A percentile compares a stretch with the other conserved stretches of the same genome.
These are phyloP conservation scores for Garcileccinum viscosum DNA, from an alignment of 1,284 basidiomycete species.

Conservation along the genomic window DNA sequence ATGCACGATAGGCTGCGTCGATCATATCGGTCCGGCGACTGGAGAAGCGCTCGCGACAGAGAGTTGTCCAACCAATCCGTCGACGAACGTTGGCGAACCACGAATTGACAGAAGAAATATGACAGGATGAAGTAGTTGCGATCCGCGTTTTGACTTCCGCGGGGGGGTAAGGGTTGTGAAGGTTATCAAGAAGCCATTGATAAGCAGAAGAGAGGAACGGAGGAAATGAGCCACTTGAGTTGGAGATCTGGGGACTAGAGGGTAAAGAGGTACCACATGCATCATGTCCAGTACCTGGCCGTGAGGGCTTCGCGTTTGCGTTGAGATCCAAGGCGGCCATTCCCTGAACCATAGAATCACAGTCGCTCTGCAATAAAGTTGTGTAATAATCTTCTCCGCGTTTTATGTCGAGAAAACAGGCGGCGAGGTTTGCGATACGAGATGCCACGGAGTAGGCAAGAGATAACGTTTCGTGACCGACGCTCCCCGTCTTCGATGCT, in stretches of 20 bases:
- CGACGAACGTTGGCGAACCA: constrained; percentile 59
- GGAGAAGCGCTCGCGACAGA: constrained; percentile 46
- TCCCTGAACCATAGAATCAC: constrained; percentile 14
- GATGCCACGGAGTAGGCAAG: constrained; percentile 12
- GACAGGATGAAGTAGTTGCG: constrained; percentile 11
- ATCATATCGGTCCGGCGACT: constrained; percentile 46
- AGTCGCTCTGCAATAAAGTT: background rate
- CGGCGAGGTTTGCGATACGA: constrained; percentile 13
- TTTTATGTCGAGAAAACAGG: constrained; percentile 16
- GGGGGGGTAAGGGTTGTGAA: constrained; percentile 59
- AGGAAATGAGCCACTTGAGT: no score
- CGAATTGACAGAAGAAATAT: constrained; percentile 41
- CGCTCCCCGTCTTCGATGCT: background rate
- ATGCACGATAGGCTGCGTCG: constrained; percentile 48
- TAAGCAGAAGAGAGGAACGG: background rate
- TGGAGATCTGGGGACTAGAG: no score
- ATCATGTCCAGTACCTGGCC: no score
- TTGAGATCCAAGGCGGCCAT: constrained; percentile 15
- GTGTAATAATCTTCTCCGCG: background rate
- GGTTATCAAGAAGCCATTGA: constrained; percentile 49
- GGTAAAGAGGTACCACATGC: no score
- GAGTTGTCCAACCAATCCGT: constrained; percentile 58
- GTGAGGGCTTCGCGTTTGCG: background rate
- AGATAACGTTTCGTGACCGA: background rate
- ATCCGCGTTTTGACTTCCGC: constrained; percentile 31